Evolutionary conservation across 2,329 filamentous ascomycete genomes (phyloP), one percentile per base, ranked within the genome.

Genomic region (Byssochlamys sp.): DNA sequence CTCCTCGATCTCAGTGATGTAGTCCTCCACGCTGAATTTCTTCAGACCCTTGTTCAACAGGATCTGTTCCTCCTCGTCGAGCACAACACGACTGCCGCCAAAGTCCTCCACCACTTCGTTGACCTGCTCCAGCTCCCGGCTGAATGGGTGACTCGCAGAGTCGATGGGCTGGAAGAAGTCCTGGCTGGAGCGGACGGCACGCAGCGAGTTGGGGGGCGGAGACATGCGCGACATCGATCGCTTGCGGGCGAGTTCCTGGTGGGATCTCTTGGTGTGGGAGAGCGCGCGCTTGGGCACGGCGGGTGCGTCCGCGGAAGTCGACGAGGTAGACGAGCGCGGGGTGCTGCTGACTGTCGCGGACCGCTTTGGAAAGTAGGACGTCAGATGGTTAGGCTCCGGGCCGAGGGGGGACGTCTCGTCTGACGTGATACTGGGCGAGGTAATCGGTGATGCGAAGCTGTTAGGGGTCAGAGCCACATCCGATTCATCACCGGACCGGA

Each of bases 101-200:
- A 90, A 92, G 73, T 96, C 91, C 75, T 97, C 94, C 0, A 88
- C 92, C 14, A 96, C 82, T 74, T 97, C 94, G 55, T 91, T 90
- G 26, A 97, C 89, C 74, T 97, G 88, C 57, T 90, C 90, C 55
- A 97, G 79, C 74, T 99, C 94, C 54, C 87, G 86, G 55, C 90
- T 90, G 67, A 97, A 97, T 0, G 92, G 92, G 71, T 94, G 84
- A 52, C 74, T 65, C 28, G 78, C 72, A 9, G 69, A 68, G 58
- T 71, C 56, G 69, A 65, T 63, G 19, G 64, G 60, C 27, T 68
- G 65, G 62, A 74, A 74, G 50, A 72, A 67, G n/a, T 76, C 74
- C 35, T 70, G 66, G 26, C 68, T 67, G 14, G 65, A 64, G 27
- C 71, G 71, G 10, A 68, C 61, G 0, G 65, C 58, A 54, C 71